A percentile compares a stretch with the other conserved stretches of the same genome.
These are phyloP conservation scores for Boletales sp. DNA, from an alignment of 768 basidiomycete genomes.

Conservation along the genomic window DNA sequence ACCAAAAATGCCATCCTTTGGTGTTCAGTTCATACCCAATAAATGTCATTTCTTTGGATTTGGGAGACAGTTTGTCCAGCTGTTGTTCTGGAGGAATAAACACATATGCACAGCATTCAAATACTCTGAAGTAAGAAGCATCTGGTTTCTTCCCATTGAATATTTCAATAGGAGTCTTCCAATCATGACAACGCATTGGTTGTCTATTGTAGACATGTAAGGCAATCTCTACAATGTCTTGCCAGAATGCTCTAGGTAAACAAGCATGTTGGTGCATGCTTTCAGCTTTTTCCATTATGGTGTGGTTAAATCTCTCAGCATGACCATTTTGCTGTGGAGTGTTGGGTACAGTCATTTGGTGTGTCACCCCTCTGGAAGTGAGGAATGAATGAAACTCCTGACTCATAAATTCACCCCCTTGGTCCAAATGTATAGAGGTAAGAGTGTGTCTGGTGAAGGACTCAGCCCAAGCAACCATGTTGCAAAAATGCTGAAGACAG, in stretches of 20 bases:
- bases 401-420: background rate
- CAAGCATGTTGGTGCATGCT: background rate
- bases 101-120: background rate
- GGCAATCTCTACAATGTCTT: background rate
- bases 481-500: background rate
- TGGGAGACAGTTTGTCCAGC: background rate
- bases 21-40: no score
- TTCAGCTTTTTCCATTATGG: background rate
- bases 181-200: background rate
- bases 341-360: background rate
- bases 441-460: background rate
- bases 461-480: background rate
- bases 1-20: no score
- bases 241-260: background rate
- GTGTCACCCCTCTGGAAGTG: background rate
- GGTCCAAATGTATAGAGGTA: background rate
- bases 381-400: background rate
- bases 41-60: background rate
- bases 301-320: background rate
- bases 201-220: background rate
- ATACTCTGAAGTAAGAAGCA: background rate
- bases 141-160: background rate
- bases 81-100: background rate
- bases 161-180: background rate
- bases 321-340: background rate